phyloP scores from a whole-genome alignment of 163 green algal genomes.

The Scenedesmus sp. region DNA sequence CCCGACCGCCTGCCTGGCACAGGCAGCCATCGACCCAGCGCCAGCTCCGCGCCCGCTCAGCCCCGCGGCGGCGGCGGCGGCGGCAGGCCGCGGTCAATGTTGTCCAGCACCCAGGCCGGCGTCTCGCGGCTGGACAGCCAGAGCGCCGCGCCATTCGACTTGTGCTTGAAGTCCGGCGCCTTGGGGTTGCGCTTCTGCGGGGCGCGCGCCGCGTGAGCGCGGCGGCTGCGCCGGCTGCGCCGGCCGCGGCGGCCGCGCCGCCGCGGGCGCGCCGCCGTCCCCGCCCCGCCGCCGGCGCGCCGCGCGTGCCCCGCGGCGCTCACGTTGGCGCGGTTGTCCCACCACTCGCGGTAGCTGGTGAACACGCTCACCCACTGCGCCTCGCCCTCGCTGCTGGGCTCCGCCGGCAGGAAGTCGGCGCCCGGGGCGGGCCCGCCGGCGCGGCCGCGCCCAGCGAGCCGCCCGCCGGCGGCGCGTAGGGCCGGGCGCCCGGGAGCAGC shows the following conservation, averaged over 20 bases:
- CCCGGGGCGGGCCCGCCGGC: background rate
- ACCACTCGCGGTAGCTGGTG: background rate
- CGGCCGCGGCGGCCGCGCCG: too few relatives aligned
- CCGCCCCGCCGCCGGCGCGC: too few relatives aligned
- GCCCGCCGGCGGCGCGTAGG: too few relatives aligned
- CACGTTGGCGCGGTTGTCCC: conserved; percentile 21
- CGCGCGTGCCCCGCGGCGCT: background rate
- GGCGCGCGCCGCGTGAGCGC: too few relatives aligned
- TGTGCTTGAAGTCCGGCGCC: conserved; percentile 21
- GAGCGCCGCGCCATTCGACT: background rate
- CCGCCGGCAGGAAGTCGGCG: background rate
- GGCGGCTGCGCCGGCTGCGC: background rate
- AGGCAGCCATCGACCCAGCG: too few relatives aligned
- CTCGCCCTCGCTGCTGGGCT: background rate
- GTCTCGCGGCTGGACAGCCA: conserved; percentile 8
- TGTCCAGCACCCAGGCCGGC: background rate
- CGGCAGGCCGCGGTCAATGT: background rate
- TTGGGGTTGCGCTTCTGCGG: background rate
- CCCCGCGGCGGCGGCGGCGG: background rate
- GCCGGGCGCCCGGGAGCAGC: too few relatives aligned
- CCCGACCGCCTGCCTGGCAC: too few relatives aligned
- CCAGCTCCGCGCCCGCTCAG: background rate
- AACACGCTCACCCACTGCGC: background rate
- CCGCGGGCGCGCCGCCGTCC: too few relatives aligned
- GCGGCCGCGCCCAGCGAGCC: too few relatives aligned